Conservation (phyloP, 768 basidiomycete species). For the Clathrus columnatus region DNA sequence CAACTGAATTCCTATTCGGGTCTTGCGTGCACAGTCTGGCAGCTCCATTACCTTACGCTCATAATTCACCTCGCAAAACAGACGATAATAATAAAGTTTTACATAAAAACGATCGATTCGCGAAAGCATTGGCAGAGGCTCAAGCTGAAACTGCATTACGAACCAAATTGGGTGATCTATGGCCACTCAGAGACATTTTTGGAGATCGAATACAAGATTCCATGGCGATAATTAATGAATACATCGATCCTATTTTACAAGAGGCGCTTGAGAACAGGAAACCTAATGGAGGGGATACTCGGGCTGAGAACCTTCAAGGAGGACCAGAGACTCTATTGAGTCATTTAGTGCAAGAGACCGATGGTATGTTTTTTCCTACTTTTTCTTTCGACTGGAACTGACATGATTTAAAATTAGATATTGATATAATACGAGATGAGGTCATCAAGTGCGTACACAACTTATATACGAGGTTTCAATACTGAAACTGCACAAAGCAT, state of each 20-base stretch:
- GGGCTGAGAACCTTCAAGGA: constrained; percentile 19
- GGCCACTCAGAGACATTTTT: constrained; percentile 46
- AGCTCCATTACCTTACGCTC: constrained; percentile 15
- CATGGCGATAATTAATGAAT: constrained; percentile 46
- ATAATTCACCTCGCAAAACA: not conserved
- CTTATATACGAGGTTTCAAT: not conserved
- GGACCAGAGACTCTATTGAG: constrained; percentile 47
- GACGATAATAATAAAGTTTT: not conserved
- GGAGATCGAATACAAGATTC: constrained; percentile 36
- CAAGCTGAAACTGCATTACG: constrained; percentile 37
- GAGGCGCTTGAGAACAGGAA: constrained; percentile 40
- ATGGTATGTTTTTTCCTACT: constrained; percentile 19
- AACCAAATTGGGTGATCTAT: constrained; percentile 37
- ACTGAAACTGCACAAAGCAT: not conserved
- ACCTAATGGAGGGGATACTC: not conserved
- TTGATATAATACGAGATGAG: not conserved
- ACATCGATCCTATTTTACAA: constrained; percentile 36
- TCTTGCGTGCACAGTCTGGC: constrained; percentile 18
- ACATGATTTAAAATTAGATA: not conserved
- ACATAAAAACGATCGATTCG: constrained; percentile 34
- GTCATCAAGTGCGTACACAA: not conserved
- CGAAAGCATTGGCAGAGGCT: constrained; percentile 39
- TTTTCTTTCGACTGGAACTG: not conserved
- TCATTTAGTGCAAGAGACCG: constrained; percentile 44
- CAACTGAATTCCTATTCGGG: constrained; percentile 26